These are phyloP conservation scores for Saccharum spontaneum DNA, from an alignment of 176 grass and related monocot genomes.

Conservation along the genomic window DNA sequence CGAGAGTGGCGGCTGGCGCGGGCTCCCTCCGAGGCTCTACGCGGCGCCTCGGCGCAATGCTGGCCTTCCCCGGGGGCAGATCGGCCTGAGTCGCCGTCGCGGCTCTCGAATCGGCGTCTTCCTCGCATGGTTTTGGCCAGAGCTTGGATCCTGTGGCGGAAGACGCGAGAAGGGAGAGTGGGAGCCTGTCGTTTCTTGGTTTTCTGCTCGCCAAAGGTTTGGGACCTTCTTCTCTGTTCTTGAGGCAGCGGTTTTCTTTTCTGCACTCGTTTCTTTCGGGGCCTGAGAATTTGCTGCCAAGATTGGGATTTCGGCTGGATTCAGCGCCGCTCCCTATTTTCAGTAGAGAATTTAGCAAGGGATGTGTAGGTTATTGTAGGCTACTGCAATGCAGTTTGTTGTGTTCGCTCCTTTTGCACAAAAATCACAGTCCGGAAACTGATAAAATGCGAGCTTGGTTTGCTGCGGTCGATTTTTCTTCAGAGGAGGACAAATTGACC, in stretches of 20 bases:
- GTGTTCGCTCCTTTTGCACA: not conserved
- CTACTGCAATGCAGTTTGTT: conserved; percentile 27
- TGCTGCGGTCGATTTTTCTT: not conserved
- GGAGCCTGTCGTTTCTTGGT: not conserved
- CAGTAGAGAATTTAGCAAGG: not conserved
- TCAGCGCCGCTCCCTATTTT: not conserved
- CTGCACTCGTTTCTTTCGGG: not conserved
- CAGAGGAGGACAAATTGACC: not conserved
- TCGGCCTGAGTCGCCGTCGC: conserved; percentile 30
- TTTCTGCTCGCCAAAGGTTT: conserved; percentile 39
- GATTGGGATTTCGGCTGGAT: conserved; percentile 8
- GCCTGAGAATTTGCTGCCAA: not conserved
- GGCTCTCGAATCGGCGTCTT: conserved; percentile 5
- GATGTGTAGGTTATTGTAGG: not conserved
- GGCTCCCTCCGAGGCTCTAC: not conserved
- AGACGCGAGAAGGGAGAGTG: not conserved
- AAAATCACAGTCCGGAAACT: not conserved
- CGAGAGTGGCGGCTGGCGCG: not conserved
- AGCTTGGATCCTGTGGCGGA: conserved; percentile 46
- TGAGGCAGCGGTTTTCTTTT: not conserved
- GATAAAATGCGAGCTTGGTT: not conserved
- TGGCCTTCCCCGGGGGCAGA: conserved; percentile 20
- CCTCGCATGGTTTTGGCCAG: conserved; percentile 3
- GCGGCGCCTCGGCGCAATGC: conserved; percentile 42
- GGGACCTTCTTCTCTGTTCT: conserved; percentile 26